Conservation (phyloP, 2,329 filamentous ascomycete genomes). For the Colletotrichum sojae region DNA sequence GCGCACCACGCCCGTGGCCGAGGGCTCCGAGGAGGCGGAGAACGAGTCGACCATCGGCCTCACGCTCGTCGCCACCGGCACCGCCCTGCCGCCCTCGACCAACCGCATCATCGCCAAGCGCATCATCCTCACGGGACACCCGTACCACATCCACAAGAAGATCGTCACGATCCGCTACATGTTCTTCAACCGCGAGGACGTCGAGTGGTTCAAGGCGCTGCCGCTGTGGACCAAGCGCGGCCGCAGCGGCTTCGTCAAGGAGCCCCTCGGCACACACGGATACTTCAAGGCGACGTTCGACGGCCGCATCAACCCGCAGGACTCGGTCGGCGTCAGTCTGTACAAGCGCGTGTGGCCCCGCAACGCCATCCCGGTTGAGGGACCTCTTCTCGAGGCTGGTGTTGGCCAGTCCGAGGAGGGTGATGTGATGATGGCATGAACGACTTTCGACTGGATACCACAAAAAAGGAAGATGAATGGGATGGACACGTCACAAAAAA, state of each 20-base stretch:
- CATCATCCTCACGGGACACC: conserved; percentile 93
- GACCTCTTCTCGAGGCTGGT: conserved; percentile 57
- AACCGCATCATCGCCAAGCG: conserved; percentile 92
- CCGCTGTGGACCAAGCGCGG: conserved; percentile 95
- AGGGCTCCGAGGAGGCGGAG: conserved; percentile 59
- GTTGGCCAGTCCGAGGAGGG: conserved; percentile 44
- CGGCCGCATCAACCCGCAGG: conserved; percentile 94
- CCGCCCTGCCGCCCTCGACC: conserved; percentile 82
- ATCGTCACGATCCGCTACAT: conserved; percentile 98
- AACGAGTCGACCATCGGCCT: conserved; percentile 66
- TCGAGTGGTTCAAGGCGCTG: conserved; percentile 97
- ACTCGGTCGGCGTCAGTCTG: conserved; percentile 90
- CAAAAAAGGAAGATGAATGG: conserved; percentile 36
- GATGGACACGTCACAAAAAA: conserved; percentile 38
- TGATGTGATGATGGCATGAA: conserved; percentile 58
- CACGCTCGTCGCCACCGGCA: conserved; percentile 87
- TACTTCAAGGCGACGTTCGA: conserved; percentile 99
- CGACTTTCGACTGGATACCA: conserved; percentile 40
- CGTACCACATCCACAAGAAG: conserved; percentile 99
- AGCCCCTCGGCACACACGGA: conserved; percentile 95
- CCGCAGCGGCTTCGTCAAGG: conserved; percentile 91
- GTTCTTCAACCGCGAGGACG: conserved; percentile 98
- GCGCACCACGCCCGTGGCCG: conserved; percentile 57
- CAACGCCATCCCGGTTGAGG: conserved; percentile 66
- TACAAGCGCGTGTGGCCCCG: conserved; percentile 91